Base-by-base conservation (phyloP, 2,329 filamentous ascomycete species). In the Fusarium siculi region DNA sequence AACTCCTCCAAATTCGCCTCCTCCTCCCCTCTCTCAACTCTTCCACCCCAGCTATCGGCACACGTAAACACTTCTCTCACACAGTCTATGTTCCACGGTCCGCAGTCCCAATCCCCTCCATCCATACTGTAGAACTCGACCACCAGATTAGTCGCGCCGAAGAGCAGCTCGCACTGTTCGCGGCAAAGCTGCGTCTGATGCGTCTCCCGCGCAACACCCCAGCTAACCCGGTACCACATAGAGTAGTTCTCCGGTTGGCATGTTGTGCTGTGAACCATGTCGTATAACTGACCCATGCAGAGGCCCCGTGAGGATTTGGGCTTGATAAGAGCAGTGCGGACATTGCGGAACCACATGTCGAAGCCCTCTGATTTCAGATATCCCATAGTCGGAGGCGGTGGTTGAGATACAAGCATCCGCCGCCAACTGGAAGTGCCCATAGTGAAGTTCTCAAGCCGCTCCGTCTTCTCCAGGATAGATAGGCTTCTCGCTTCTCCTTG, bases 371-470 rank as follows among this genome's bases (percentile, higher is more conserved):
- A 55, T 53, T 49, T 49, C 40, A 69, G n/a, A 37, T 65, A 72
- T 37, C 76, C 76, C 25, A 77, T 37, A 18, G 57, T 64, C 47
- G 67, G 66, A 25, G 74, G 75, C 28, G 77, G 74, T n/a, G 68
- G 71, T 54, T 76, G 73, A 37, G 75, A 74, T 32, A 76, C 71
- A 42, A 77, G 72, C 74, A 75, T 76, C 25, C 74, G 74, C 43
- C 74, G 65, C 66, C 75, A 75, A 19, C 75, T 77, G 9, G 74
- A 74, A 58, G 49, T 66, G 30, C 46, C 34, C 36, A 44, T 43
- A 14, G 61, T 74, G 42, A 76, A 76, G 18, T 43, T 63, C 25
- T 55, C 54, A 46, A 70, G 68, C 40, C 37, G 37, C n/a, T 34
- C 28, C n/a, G 64, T 70, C 59, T 63, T 59, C 30, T 66, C 59